Percentiles rank a stretch among this genome's conserved stretches.
Conservation (phyloP, 2,329 filamentous ascomycete genomes). For the Rugonectria rugulosa region DNA sequence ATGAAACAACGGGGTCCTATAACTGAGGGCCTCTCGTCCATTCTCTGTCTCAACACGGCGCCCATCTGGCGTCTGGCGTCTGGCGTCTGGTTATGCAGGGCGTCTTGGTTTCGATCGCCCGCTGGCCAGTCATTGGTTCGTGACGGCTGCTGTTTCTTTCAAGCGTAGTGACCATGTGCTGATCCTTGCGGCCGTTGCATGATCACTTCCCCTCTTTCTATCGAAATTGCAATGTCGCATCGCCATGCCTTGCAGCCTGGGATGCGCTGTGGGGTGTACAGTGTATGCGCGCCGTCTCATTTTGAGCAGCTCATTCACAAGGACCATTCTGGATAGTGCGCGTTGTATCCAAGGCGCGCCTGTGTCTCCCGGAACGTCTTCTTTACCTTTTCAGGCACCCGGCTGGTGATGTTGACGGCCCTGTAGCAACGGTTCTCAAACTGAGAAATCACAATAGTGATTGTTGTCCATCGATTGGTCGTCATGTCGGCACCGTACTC, state of each 20-base stretch:
- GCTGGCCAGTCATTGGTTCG: constrained; percentile 23
- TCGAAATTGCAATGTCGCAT: constrained; percentile 32
- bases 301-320: neutral
- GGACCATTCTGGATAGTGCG: neutral
- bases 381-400: constrained; percentile 6
- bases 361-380: constrained; percentile 8
- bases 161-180: constrained; percentile 23
- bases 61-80: constrained; percentile 12
- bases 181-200: constrained; percentile 38
- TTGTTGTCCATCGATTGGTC: constrained; percentile 3
- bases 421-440: constrained; percentile 8
- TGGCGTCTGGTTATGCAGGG: too few relatives aligned
- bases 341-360: constrained; percentile 3
- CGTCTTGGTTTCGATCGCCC: constrained; percentile 17
- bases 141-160: constrained; percentile 19
- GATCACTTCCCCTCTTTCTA: constrained; percentile 23
- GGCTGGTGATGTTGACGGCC: constrained; percentile 13
- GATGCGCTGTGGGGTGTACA: constrained; percentile 3
- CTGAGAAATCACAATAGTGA: constrained; percentile 1
- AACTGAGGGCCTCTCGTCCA: constrained; percentile 1
- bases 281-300: neutral
- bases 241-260: constrained; percentile 16
- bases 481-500: neutral
- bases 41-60: constrained; percentile 7
- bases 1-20: constrained; percentile 22